A percentile compares a stretch with the other conserved stretches of the same genome.
phyloP scores from a whole-genome alignment of 768 basidiomycete species.

The Sporobolomyces phaffii region DNA sequence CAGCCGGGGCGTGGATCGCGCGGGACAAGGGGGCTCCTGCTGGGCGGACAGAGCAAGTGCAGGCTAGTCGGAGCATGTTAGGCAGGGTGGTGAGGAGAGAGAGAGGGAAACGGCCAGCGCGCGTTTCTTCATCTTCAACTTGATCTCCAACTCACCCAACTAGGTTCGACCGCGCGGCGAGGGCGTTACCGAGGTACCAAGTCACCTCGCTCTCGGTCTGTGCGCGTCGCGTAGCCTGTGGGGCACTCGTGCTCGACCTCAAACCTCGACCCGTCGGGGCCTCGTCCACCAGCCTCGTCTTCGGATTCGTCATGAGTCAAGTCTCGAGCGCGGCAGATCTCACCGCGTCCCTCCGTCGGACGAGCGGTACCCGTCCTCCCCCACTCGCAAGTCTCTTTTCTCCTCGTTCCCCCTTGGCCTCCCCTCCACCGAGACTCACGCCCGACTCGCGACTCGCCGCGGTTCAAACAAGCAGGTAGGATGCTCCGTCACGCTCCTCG shows the following conservation, averaged over 20 bases:
- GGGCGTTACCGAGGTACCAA: too few species aligned
- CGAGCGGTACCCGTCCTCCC: constrained; percentile 77
- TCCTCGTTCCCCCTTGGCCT: background rate
- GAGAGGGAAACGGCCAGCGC: too few species aligned
- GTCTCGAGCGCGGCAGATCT: constrained; percentile 55
- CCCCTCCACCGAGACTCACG: background rate
- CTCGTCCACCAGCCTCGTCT: background rate
- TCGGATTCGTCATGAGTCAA: constrained; percentile 2
- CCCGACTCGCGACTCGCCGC: too few species aligned
- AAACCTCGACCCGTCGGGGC: too few species aligned
- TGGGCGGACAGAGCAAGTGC: background rate
- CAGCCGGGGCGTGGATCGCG: constrained; percentile 1
- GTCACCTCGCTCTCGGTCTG: too few species aligned
- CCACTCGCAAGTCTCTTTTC: constrained; percentile 62
- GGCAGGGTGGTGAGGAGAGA: background rate
- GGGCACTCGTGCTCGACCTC: background rate
- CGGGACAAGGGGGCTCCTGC: background rate
- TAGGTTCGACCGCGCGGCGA: too few species aligned
- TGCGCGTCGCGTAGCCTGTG: too few species aligned
- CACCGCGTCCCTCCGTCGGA: constrained; percentile 75
- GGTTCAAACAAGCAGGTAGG: constrained; percentile 59
- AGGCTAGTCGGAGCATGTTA: background rate
- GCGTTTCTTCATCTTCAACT: background rate
- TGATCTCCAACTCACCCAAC: background rate
- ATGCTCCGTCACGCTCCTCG: constrained; percentile 74